These are phyloP conservation scores for Sporothrix euskadiensis DNA, from an alignment of 2,329 filamentous ascomycete genomes.

Conservation along the genomic window DNA sequence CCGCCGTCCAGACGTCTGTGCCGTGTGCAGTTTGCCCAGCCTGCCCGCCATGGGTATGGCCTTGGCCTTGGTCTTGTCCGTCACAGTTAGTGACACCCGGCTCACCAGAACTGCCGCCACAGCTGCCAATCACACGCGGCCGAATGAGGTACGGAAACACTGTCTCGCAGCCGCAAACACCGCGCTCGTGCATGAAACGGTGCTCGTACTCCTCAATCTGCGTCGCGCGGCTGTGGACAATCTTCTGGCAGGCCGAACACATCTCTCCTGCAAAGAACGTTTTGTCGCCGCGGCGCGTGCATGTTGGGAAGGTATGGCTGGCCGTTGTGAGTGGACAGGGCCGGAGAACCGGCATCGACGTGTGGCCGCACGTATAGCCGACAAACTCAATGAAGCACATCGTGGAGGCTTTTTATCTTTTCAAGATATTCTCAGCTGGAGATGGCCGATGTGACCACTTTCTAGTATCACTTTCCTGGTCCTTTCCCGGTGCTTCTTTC, in stretches of 20 bases:
- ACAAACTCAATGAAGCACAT: slow-evolving; percentile 53
- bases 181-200: slow-evolving; percentile 49
- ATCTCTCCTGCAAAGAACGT: slow-evolving; percentile 40
- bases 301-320: slow-evolving; percentile 42
- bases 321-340: slow-evolving; percentile 48
- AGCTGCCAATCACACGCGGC: slow-evolving; percentile 38
- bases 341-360: slow-evolving; percentile 43
- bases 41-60: background rate
- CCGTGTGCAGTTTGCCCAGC: background rate
- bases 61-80: background rate
- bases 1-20: background rate
- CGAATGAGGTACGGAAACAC: slow-evolving; percentile 42
- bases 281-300: slow-evolving; percentile 37
- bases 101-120: background rate
- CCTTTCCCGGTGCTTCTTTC: background rate
- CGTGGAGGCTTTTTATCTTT: slow-evolving; percentile 22
- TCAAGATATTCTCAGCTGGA: background rate
- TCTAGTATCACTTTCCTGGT: background rate
- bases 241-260: slow-evolving; percentile 44
- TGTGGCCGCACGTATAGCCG: slow-evolving; percentile 52
- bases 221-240: slow-evolving; percentile 44
- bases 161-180: slow-evolving; percentile 44
- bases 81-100: background rate
- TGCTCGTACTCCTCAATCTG: slow-evolving; percentile 47
- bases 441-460: background rate